These are phyloP conservation scores for Colletotrichum sojae DNA, from an alignment of 2,329 filamentous ascomycete species.

Conservation along the genomic window DNA sequence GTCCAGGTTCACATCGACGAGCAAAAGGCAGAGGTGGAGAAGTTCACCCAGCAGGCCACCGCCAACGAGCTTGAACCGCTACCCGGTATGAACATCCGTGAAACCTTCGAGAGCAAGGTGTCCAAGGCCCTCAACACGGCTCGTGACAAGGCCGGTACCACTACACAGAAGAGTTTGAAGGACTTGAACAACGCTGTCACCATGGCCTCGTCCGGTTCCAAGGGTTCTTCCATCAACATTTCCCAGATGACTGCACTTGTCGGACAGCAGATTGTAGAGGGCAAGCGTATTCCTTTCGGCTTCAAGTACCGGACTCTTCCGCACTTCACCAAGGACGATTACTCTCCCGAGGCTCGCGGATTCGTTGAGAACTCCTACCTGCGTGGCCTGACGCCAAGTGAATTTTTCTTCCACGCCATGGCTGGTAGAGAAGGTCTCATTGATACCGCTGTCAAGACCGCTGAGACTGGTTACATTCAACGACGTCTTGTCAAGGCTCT, in stretches of 20 bases:
- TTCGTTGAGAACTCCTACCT: constrained; percentile 99
- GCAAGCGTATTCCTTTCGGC: constrained; percentile 98
- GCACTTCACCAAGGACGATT: constrained; percentile 99
- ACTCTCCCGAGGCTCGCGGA: constrained; percentile 95
- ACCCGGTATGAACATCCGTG: constrained; percentile 98
- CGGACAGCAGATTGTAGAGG: constrained; percentile 97
- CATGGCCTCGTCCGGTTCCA: constrained; percentile 97
- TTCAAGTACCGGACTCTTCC: constrained; percentile 98
- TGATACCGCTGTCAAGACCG: constrained; percentile 99
- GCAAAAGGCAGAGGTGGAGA: constrained; percentile 85
- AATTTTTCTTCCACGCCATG: constrained; percentile 99
- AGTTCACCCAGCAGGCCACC: constrained; percentile 83
- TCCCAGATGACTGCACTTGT: constrained; percentile 99
- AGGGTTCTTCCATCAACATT: constrained; percentile 99
- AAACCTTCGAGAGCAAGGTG: constrained; percentile 98
- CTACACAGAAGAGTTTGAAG: constrained; percentile 92
- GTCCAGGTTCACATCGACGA: constrained; percentile 86
- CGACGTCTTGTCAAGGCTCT: constrained; percentile 97
- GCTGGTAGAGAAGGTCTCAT: constrained; percentile 99
- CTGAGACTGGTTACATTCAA: constrained; percentile 99
- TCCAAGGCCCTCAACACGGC: constrained; percentile 94
- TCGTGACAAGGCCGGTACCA: constrained; percentile 95
- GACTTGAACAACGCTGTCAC: constrained; percentile 96
- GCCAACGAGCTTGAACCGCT: constrained; percentile 90
- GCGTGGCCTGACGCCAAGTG: constrained; percentile 91